A percentile compares a stretch with the other conserved stretches of the same genome.
Evolutionary conservation across 2,329 filamentous ascomycete genomes (phyloP).

Genomic region (Triangularia setosa): DNA sequence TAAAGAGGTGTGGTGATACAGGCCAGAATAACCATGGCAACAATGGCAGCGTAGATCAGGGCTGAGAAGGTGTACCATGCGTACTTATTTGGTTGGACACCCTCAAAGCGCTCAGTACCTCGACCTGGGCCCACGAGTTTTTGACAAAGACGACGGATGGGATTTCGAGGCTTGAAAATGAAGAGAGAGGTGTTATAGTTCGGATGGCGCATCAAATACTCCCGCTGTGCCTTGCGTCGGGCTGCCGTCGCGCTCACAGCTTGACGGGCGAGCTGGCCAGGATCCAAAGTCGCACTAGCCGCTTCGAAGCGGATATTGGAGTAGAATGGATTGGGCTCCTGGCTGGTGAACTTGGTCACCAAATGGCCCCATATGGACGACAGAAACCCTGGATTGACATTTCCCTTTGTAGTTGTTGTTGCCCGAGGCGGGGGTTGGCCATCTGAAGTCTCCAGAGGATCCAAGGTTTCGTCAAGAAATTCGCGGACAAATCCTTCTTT

Average conservation of each 20-base stretch:
- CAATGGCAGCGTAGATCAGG: constrained; percentile 88
- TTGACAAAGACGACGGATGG: constrained; percentile 78
- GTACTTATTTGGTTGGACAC: constrained; percentile 80
- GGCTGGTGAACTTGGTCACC: constrained; percentile 51
- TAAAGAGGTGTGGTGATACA: constrained; percentile 93
- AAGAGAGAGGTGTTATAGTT: constrained; percentile 91
- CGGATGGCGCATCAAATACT: constrained; percentile 82
- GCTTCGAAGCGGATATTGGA: constrained; percentile 66
- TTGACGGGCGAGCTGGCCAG: constrained; percentile 83
- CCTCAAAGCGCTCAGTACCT: constrained; percentile 81
- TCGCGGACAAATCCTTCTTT: constrained; percentile 95
- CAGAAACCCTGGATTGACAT: constrained; percentile 54
- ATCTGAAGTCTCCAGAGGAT: constrained; percentile 36
- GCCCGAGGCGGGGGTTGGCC: constrained; percentile 34
- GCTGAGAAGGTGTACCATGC: constrained; percentile 93
- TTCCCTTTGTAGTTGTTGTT: constrained; percentile 33
- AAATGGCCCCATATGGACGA: constrained; percentile 60
- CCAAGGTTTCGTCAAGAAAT: constrained; percentile 75
- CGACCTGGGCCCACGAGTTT: constrained; percentile 86
- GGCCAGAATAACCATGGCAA: constrained; percentile 95
- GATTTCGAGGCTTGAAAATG: constrained; percentile 75
- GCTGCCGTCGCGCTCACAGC: constrained; percentile 79
- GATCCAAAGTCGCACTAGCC: constrained; percentile 75
- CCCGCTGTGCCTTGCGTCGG: constrained; percentile 81
- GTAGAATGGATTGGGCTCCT: constrained; percentile 94